Evolutionary conservation across 2,329 filamentous ascomycete species (phyloP).

Genomic region (Pezicula radicicola): DNA sequence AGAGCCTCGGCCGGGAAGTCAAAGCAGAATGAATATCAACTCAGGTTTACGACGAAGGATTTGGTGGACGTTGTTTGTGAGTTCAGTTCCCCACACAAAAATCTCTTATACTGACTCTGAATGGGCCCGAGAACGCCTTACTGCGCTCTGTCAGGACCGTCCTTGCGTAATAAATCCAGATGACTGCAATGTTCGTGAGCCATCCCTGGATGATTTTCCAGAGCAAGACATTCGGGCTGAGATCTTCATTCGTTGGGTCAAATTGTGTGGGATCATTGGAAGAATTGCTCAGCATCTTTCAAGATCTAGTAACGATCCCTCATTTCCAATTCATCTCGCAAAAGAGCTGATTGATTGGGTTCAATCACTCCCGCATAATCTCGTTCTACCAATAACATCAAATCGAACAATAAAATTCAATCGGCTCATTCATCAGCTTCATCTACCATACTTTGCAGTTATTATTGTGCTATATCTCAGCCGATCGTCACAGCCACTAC

Average conservation of each 20-base stretch:
- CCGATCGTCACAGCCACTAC: constrained; percentile 32
- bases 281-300: constrained; percentile 35
- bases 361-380: constrained; percentile 28
- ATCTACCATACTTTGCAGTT: constrained; percentile 38
- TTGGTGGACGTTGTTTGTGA: constrained; percentile 39
- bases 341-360: constrained; percentile 34
- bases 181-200: constrained; percentile 37
- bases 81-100: constrained; percentile 1
- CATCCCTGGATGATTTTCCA: constrained; percentile 36
- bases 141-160: constrained; percentile 39
- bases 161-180: constrained; percentile 39
- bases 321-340: constrained; percentile 25
- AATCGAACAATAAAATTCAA: constrained; percentile 31
- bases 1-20: constrained; percentile 27
- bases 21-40: constrained; percentile 7
- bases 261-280: constrained; percentile 37
- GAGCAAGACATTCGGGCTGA: constrained; percentile 31
- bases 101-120: not conserved
- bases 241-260: constrained; percentile 40
- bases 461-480: constrained; percentile 38
- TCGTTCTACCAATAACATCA: constrained; percentile 30
- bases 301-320: constrained; percentile 15
- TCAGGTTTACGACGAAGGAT: constrained; percentile 33
- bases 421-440: constrained; percentile 37
- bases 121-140: constrained; percentile 34